Evolutionary conservation across 139 green algal genomes (phyloP), one percentile per base, ranked within the genome.

Genomic region (Yamagishiella unicocca): DNA sequence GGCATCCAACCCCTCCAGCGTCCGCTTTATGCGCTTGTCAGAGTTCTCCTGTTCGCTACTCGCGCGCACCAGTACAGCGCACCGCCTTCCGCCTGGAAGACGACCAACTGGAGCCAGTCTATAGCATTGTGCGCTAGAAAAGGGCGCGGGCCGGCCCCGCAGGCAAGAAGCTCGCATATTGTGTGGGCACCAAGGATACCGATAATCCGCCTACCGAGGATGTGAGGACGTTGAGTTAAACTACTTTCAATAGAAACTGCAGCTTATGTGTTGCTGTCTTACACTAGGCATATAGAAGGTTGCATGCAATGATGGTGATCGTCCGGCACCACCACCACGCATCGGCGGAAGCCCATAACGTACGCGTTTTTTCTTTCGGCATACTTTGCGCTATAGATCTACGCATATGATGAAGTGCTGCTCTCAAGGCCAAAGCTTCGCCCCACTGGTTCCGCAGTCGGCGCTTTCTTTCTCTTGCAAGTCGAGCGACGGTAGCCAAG

Each of bases 1-100:
- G 0, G 95, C 95, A 61, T 98, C 95, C 50, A 98, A 81, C 29
- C 93, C 93, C 9, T 91, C 83, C 25, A 98, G 46, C 8, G 96
- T 98, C 19, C 86, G 91, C 43, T 92, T 90, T 37, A 97, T 92
- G 12, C 87, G 83, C 73, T 85, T 14, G 42, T 75, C 79, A 24
- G 24, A 43, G n/a, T 37, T 43, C 25, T 86, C 80, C 24, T 62
- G 35, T 9, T 75, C 61, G 6, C 40, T 31, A 19, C 2, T 31
- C 42, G 80, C 80, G n/a, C 64, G 64, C 31, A 86, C 80, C 8
- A 86, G 64, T 22, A 76, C 33, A 24, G 33, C 45, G 64, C 22
- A 78, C 1, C 80, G 80, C 62, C 80, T 45, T 7, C 79, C 9
- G 10, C 55, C 55, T 10, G 9, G 9, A 29, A 17, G 5, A 7